Conservation (phyloP, 2,329 filamentous ascomycete species). For the Hirsutella rhossiliensis region DNA sequence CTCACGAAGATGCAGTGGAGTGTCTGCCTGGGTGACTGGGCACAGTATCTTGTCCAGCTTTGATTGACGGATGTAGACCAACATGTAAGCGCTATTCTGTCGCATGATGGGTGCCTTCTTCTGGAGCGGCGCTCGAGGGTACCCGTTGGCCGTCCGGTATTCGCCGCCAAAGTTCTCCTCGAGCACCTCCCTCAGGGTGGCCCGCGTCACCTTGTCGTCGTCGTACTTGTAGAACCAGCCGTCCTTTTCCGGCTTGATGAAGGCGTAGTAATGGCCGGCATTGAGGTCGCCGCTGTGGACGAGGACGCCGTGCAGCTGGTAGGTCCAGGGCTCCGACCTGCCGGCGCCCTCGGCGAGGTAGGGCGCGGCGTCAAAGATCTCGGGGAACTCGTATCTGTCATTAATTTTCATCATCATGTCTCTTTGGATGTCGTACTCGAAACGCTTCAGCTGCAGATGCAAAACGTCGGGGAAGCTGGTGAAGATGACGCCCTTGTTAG, state of each 20-base stretch:
- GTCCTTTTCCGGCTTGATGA: constrained; percentile 84
- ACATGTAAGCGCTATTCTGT: constrained; percentile 88
- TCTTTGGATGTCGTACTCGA: constrained; percentile 92
- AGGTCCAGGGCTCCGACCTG: constrained; percentile 77
- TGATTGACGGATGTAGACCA: constrained; percentile 90
- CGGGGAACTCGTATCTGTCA: constrained; percentile 81
- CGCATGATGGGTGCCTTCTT: constrained; percentile 49
- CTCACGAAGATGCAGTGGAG: constrained; percentile 69
- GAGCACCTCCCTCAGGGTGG: constrained; percentile 78
- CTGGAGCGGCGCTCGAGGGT: constrained; percentile 31
- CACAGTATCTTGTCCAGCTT: constrained; percentile 73
- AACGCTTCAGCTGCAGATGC: constrained; percentile 90
- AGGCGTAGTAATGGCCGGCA: constrained; percentile 96
- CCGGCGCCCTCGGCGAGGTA: constrained; percentile 82
- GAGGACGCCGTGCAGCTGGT: constrained; percentile 87
- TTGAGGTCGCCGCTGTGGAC: constrained; percentile 96
- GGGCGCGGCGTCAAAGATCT: constrained; percentile 70
- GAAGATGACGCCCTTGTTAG: constrained; percentile 96
- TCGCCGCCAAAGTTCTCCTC: constrained; percentile 97
- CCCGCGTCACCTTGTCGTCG: constrained; percentile 92
- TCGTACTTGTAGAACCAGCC: constrained; percentile 96
- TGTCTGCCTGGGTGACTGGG: constrained; percentile 63
- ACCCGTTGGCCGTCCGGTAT: constrained; percentile 43
- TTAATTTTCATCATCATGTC: constrained; percentile 99
- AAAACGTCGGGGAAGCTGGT: constrained; percentile 88